Base-by-base conservation (phyloP, 129 eudicot species). In the Tanacetum coccineum region DNA sequence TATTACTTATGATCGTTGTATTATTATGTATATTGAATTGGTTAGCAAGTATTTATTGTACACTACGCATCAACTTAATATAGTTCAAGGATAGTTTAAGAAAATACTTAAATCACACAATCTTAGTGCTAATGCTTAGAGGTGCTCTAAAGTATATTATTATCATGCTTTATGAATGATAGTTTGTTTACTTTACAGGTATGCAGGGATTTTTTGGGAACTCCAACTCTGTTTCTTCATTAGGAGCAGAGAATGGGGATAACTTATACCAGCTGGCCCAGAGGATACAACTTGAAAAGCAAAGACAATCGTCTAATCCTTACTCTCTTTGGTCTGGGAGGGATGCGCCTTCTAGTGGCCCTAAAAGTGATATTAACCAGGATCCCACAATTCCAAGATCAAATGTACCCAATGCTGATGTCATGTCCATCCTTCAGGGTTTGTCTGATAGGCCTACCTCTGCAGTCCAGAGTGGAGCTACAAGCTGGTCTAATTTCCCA, bases 231-330 rank as follows among this genome's bases (percentile, higher is more conserved):
- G 32, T 70, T 61, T 88, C 86, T 68, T 68, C 87, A 36, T 13
- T 72, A 84, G 95, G 87, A 74, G 46, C 79, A 15, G 92, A 81
- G 71, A 80, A 73, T 50, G 89, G 78, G 5, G 91, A 91, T 67
- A 82, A 77, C 67, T 74, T 82, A n/a, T 82, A 71, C 62, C 76
- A 83, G 12, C 70, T 94, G 83, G 90, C 88, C 25, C 77, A 86
- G 68, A 74, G 78, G 83, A 74, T 87, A 85, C 56, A 76, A 12
- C 85, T 86, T 68, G 99, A 94, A 74, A 82, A 90, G 76, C 97
- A 94, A 67, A 82, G 70, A 21, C 83, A 95, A 45, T 6, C 74
- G 60, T 49, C 95, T 30, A 81, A 60, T 76, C 84, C 85, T 62
- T 75, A 82, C 72, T 68, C 83, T 69, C 71, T 64, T 74, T 86